Evolutionary conservation across 1,284 basidiomycete species (phyloP), one percentile per base, ranked within the genome.

Genomic region (Pseudomicrostroma phylloplanum): DNA sequence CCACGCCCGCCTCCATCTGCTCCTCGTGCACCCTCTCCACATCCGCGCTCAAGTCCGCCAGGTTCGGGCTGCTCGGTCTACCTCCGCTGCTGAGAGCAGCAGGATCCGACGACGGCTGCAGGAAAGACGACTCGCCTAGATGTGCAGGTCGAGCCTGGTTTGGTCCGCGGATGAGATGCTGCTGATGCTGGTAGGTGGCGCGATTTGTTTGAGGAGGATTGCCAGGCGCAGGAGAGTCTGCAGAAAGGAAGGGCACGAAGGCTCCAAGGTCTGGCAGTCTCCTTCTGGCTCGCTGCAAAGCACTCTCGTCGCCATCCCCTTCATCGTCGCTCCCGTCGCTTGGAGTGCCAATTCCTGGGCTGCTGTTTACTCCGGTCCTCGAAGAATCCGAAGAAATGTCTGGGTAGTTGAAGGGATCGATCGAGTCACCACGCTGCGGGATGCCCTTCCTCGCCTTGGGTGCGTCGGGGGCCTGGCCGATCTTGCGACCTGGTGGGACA

Each of bases 211-310:
- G 17, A 3, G 43, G 43, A 6, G 17, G 17, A 13, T 21, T 17
- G 17, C 15, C 43, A 21, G 43, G 43, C 6, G 43, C 43, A 21
- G 43, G 43, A 17, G 51, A 13, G 21, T 54, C 51, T 19, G 15
- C 36, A 41, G 57, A 58, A 42, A 58, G 30, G 40, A 58, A 58
- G 41, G 57, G 57, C 19, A 58, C 57, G n/a, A 58, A 58, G 19
- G 57, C 25, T 26, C 51, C 51, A 9, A 58, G 46, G 39, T 58
- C 57, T 13, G 57, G 57, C 21, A 58, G 26, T 15, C 57, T 43
- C 15, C 40, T 43, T 9, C 39, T 42, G 15, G 30, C 30, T 11
- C 21, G 19, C 43, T 36, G 12, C 43, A 41, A 17, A 30, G 36
- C 23, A 25, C 43, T 42, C 8, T 53, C 36, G 15, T 53, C 36